Evolutionary conservation across 768 basidiomycete genomes (phyloP), one percentile per base, ranked within the genome.

Genomic region (Podaxis carcinomalis): DNA sequence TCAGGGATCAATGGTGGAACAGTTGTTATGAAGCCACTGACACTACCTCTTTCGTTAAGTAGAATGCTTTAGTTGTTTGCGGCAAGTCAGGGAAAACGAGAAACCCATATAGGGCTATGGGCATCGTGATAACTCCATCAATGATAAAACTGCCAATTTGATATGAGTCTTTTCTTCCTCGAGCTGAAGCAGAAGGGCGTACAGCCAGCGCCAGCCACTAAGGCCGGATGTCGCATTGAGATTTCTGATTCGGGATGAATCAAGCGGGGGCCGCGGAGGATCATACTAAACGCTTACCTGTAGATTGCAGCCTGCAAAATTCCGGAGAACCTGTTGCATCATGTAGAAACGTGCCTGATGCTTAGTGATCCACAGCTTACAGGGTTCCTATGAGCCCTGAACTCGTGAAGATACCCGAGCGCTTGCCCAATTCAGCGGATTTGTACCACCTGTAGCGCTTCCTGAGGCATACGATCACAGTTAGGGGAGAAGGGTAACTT

Each of bases 41-140:
- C 52, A 27, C 46, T 47, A 83, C 87, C 73, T 86, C 80, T 63
- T 80, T 68, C 2, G 79, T 81, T 9, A 90, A 77, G 72, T 88
- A 90, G 58, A 84, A 85, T 1, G 84, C 87, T 25, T 72, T 79
- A 2, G 86, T 89, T 0, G 83, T 86, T 14, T 79, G 74, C 0
- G 89, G 89, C 6, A 86, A 77, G 68, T 89, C 87, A 14, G 90
- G 91, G 69, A 92, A 91, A 36, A 88, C 76, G 28, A 87, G 65
- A 68, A 88, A 90, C 0, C 88, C 88, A 68, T 88, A 89, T 6
- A 88, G 66, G 1, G 88, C 87, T 62, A 90, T 86, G 0, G 88
- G 88, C 14, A 88, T 70, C 3, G 88, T 88, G 53, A 89, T 88
- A n/a, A 87, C 72, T 2, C 86, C 87, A 66, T 88, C 86, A 46